Base-by-base conservation (phyloP, 805 yeast species). In the Barnettozyma californica region DNA sequence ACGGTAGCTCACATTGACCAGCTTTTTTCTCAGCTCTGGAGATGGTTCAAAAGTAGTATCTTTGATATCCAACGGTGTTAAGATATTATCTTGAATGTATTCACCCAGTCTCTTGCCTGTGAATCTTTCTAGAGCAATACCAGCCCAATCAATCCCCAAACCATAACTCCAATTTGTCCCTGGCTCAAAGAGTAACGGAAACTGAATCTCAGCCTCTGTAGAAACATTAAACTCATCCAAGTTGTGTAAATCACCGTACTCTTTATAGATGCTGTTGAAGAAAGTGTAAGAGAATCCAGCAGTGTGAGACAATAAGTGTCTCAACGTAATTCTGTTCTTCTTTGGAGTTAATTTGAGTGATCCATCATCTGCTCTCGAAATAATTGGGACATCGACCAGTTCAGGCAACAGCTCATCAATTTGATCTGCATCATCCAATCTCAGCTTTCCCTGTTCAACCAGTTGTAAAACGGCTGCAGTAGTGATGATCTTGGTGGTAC, bases 81-180 rank as follows among this genome's bases (percentile, higher is more conserved):
- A 59, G 34, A 70, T 61, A 36, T 65, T 44, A 38, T 62, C 53
- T 19, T 53, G 39, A n/a, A 65, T 44, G 48, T 56, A 68, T 13
- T 63, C 67, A 19, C 63, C 67, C 14, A 64, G 55, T 9, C 48
- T 52, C 41, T 48, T 31, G 33, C 69, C 68, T 20, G 64, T 56
- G 23, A 60, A 61, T 26, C 62, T 54, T 50, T 67, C 62, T 3
- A 70, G 39, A 0, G 64, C 64, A 7, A 52, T 43, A 4, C 74
- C 72, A 1, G 65, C 69, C 72, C 71, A 67, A 48, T 70, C 74
- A 16, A 69, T 58, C 31, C 56, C 56, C 13, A 55, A 50, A 34
- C 74, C 71, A 50, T 70, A 70, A 11, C 49, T 26, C 70, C 70
- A 70, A 14, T 53, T 47, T 2, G 65, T 54, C 14, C 74, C 74